These are phyloP conservation scores for Linum trigynum DNA, from an alignment of 345 rosid species.

Conservation along the genomic window DNA sequence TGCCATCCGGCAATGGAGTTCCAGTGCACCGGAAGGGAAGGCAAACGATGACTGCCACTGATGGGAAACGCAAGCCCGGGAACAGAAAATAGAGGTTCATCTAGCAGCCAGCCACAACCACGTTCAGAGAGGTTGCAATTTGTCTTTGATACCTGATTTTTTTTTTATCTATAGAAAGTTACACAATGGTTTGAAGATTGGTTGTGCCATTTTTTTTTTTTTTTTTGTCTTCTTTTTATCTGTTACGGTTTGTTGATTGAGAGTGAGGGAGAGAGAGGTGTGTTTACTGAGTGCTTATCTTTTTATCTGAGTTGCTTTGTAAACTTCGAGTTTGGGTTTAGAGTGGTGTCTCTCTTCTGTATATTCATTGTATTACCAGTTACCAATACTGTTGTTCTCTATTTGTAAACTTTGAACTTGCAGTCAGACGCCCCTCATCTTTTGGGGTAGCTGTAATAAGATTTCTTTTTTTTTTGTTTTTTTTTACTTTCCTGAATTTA, in stretches of 20 bases:
- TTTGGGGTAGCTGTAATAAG: too few species aligned
- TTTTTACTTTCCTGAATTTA: too few species aligned
- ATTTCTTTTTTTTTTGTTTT: too few species aligned
- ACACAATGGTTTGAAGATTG: neutral
- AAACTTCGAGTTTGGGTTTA: constrained; percentile 16
- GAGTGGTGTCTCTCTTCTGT: neutral
- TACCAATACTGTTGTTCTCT: constrained; percentile 7
- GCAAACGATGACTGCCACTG: constrained; percentile 36
- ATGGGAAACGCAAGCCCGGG: constrained; percentile 52
- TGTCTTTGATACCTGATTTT: neutral
- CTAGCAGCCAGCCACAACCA: constrained; percentile 10
- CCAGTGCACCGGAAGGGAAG: constrained; percentile 37
- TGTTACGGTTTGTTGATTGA: constrained; percentile 12
- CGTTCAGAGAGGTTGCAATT: constrained; percentile 14
- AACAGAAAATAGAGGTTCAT: constrained; percentile 41
- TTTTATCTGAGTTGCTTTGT: constrained; percentile 21
- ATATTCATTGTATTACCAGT: constrained; percentile 1
- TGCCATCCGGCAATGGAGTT: constrained; percentile 35
- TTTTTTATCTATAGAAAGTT: neutral
- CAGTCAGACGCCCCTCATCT: neutral
- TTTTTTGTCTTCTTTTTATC: constrained; percentile 11
- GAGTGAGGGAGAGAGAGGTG: constrained; percentile 14
- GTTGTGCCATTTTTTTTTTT: constrained; percentile 18
- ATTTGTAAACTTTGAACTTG: neutral
- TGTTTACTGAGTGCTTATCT: constrained; percentile 14